A percentile compares a stretch with the other conserved stretches of the same genome.
Evolutionary conservation across 2,329 filamentous ascomycete genomes (phyloP).

Genomic region (Alternaria brassicae): DNA sequence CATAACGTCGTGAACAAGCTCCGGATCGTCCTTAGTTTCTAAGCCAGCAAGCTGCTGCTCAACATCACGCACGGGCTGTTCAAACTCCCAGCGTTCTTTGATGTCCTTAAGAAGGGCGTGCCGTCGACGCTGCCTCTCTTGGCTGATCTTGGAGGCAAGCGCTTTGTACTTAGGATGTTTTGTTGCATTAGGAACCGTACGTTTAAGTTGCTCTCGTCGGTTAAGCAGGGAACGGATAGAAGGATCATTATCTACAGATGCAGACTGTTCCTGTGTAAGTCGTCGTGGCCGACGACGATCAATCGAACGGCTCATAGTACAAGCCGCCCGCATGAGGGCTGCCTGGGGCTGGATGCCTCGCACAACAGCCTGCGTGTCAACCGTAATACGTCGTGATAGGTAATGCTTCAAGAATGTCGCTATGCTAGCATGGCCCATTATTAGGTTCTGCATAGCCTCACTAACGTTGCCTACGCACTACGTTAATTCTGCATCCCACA

Average conservation of each 20-base stretch:
- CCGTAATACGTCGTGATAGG: slow-evolving; percentile 19
- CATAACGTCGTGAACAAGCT: slow-evolving; percentile 8
- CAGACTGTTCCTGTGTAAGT: slow-evolving; percentile 23
- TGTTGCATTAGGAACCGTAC: slow-evolving; percentile 16
- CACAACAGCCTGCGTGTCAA: slow-evolving; percentile 24
- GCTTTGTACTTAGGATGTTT: slow-evolving; percentile 24
- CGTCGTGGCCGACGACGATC: slow-evolving; percentile 15
- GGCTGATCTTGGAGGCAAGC: slow-evolving; percentile 20
- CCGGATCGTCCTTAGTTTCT: slow-evolving; percentile 10
- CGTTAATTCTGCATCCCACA: slow-evolving; percentile 9
- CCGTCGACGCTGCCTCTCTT: slow-evolving; percentile 16
- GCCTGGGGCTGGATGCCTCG: slow-evolving; percentile 17
- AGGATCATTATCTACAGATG: slow-evolving; percentile 23
- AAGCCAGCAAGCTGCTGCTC: slow-evolving; percentile 26
- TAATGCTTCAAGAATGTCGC: slow-evolving; percentile 10
- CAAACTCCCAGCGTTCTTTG: slow-evolving; percentile 12
- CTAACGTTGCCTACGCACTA: slow-evolving; percentile 33
- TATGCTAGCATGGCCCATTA: slow-evolving; percentile 30
- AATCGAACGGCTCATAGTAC: slow-evolving; percentile 28
- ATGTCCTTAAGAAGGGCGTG: not conserved
- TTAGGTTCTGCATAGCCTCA: slow-evolving; percentile 42
- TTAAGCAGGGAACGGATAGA: slow-evolving; percentile 17
- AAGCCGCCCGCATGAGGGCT: slow-evolving; percentile 23
- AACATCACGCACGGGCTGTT: slow-evolving; percentile 22
- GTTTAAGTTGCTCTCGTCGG: slow-evolving; percentile 20